Percentiles rank a stretch among this genome's conserved stretches.
Conservation (phyloP, 169 alveolate species). For the Plasmodium reichenowi region DNA sequence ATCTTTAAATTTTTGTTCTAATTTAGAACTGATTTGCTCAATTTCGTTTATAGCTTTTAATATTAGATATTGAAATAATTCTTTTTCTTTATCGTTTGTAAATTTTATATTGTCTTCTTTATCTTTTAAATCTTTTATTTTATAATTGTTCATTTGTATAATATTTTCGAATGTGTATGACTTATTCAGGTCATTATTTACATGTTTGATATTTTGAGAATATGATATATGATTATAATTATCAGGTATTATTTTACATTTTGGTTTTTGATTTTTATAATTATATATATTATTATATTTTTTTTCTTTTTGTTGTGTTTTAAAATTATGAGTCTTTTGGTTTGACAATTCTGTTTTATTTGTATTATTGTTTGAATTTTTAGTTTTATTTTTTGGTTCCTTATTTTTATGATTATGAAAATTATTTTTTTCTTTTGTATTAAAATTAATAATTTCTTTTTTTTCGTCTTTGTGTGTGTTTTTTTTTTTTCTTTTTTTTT, state of each 20-base stretch:
- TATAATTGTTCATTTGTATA: not conserved
- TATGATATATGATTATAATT: too few species aligned
- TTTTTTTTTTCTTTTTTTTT: too few species aligned
- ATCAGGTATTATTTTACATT: not conserved
- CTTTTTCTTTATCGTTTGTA: conserved; percentile 40
- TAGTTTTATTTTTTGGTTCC: too few species aligned
- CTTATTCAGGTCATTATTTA: not conserved
- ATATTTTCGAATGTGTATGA: not conserved
- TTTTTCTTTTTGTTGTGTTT: too few species aligned
- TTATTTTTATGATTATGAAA: too few species aligned
- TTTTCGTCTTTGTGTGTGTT: too few species aligned
- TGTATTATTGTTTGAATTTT: too few species aligned
- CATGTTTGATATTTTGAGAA: not conserved
- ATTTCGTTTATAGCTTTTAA: conserved; percentile 45
- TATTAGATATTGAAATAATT: conserved; percentile 41
- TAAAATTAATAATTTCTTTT: too few species aligned
- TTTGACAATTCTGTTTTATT: too few species aligned
- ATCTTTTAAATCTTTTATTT: not conserved
- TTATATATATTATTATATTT: not conserved
- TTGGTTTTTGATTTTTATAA: not conserved
- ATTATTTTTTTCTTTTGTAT: too few species aligned
- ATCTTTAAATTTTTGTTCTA: conserved; percentile 23
- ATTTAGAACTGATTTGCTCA: conserved; percentile 21
- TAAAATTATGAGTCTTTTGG: too few species aligned
- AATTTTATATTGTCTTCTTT: conserved; percentile 6